These are phyloP conservation scores for Flaveria ramosissima DNA, from an alignment of 129 eudicot genomes.

Conservation along the genomic window DNA sequence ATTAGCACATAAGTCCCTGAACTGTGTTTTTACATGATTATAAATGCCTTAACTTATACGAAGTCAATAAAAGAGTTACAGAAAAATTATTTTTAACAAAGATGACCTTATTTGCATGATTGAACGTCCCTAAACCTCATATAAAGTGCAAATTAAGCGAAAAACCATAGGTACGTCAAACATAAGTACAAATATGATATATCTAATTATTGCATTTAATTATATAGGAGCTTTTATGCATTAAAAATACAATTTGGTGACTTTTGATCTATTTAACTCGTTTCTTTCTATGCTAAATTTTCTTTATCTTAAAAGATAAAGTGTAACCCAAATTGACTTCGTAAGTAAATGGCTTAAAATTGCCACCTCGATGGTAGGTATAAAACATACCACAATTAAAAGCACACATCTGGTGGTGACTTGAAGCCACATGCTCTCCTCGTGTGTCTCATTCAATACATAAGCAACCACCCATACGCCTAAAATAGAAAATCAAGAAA, in stretches of 20 bases:
- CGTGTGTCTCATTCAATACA: slow-evolving; percentile 73
- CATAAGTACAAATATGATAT: background rate
- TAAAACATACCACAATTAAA: slow-evolving; percentile 52
- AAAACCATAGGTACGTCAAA: background rate
- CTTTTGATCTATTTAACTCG: background rate
- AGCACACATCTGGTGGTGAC: slow-evolving; percentile 76
- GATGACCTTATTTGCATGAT: background rate
- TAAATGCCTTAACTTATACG: background rate
- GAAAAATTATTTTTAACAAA: background rate
- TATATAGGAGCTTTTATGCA: slow-evolving; percentile 17
- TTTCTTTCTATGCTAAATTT: background rate
- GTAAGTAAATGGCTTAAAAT: background rate
- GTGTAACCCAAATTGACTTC: background rate
- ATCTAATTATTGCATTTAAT: background rate
- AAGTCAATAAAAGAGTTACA: background rate
- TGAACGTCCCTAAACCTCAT: background rate
- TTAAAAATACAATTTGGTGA: background rate
- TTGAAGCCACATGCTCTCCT: slow-evolving; percentile 65
- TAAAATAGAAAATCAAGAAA: slow-evolving; percentile 34
- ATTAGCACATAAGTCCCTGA: background rate
- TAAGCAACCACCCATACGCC: slow-evolving; percentile 74
- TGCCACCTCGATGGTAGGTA: slow-evolving; percentile 4
- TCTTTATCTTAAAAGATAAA: slow-evolving; percentile 10
- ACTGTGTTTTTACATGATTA: background rate
- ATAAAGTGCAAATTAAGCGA: background rate